A percentile compares a stretch with the other conserved stretches of the same genome.
phyloP scores from a whole-genome alignment of 495 filamentous ascomycete genomes.

The Aspergillus cavernicola region DNA sequence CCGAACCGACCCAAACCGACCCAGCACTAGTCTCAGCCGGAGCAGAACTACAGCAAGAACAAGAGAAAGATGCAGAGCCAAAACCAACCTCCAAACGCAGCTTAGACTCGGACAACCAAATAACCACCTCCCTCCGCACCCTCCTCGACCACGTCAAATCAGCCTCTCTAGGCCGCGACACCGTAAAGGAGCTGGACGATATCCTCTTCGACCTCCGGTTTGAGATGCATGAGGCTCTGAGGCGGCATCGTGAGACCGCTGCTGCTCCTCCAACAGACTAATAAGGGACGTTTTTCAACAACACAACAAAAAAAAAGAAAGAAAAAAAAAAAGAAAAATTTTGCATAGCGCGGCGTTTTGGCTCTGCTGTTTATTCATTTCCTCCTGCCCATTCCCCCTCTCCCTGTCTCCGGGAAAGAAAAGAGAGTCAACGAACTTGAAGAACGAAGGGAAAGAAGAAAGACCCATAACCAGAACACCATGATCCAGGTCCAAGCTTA shows the following conservation, averaged over 20 bases:
- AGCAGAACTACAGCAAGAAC: background rate
- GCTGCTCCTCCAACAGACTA: background rate
- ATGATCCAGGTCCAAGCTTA: too few relatives aligned
- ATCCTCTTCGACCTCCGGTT: conserved; percentile 64
- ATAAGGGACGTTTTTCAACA: background rate
- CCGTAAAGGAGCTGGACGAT: conserved; percentile 60
- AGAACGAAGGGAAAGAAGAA: too few relatives aligned
- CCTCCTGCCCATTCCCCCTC: too few relatives aligned
- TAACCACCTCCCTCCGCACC: conserved; percentile 47
- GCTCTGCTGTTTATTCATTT: background rate
- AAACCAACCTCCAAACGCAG: background rate
- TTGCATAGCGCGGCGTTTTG: conserved; percentile 47
- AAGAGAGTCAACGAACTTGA: too few relatives aligned
- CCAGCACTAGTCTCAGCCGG: background rate
- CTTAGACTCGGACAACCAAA: conserved; percentile 16
- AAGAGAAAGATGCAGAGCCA: conserved; percentile 3
- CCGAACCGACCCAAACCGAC: conserved; percentile 15
- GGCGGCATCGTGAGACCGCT: conserved; percentile 29
- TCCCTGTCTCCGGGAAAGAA: too few relatives aligned
- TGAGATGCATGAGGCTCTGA: conserved; percentile 59
- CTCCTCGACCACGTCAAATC: conserved; percentile 50
- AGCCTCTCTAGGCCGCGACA: conserved; percentile 46
- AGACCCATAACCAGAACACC: too few relatives aligned
- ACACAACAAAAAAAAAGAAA: background rate
- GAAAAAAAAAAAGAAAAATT: conserved; percentile 8